Conservation (phyloP, 2,329 filamentous ascomycete genomes). For the Metarhizium rileyi region DNA sequence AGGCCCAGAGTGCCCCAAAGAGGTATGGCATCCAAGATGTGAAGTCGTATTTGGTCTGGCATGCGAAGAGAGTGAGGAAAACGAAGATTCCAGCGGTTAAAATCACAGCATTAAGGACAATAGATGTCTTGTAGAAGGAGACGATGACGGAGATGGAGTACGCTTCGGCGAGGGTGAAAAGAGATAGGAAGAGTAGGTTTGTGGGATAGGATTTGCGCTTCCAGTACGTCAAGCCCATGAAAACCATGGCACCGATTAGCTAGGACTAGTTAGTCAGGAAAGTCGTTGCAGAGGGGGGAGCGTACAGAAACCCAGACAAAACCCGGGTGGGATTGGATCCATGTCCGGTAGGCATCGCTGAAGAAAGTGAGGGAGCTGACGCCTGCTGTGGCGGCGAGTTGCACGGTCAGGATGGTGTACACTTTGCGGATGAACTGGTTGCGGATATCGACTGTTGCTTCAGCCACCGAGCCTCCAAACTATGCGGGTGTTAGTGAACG, state of each 20-base stretch:
- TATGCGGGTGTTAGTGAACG: slow-evolving; percentile 22
- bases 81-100: slow-evolving; percentile 79
- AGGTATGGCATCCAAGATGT: slow-evolving; percentile 95
- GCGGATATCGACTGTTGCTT: slow-evolving; percentile 89
- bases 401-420: slow-evolving; percentile 93
- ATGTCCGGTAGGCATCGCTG: slow-evolving; percentile 65
- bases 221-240: slow-evolving; percentile 86
- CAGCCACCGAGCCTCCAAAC: slow-evolving; percentile 89
- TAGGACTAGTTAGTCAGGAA: slow-evolving; percentile 20
- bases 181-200: slow-evolving; percentile 84
- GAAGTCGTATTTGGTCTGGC: slow-evolving; percentile 97
- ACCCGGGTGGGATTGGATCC: slow-evolving; percentile 78
- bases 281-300: slow-evolving; percentile 8
- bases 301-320: slow-evolving; percentile 75
- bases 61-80: slow-evolving; percentile 77
- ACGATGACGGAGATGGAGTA: slow-evolving; percentile 91
- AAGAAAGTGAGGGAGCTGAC: slow-evolving; percentile 82
- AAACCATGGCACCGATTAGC: slow-evolving; percentile 71
- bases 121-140: slow-evolving; percentile 72
- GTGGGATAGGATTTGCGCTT: slow-evolving; percentile 92
- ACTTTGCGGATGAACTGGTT: slow-evolving; percentile 98
- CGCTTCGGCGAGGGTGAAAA: slow-evolving; percentile 85
- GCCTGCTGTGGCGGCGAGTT: slow-evolving; percentile 74
- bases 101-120: slow-evolving; percentile 84
- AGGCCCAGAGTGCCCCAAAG: slow-evolving; percentile 79